Conservation (phyloP, 352 stramenopile species). For the Thraustochytrium sp. region DNA sequence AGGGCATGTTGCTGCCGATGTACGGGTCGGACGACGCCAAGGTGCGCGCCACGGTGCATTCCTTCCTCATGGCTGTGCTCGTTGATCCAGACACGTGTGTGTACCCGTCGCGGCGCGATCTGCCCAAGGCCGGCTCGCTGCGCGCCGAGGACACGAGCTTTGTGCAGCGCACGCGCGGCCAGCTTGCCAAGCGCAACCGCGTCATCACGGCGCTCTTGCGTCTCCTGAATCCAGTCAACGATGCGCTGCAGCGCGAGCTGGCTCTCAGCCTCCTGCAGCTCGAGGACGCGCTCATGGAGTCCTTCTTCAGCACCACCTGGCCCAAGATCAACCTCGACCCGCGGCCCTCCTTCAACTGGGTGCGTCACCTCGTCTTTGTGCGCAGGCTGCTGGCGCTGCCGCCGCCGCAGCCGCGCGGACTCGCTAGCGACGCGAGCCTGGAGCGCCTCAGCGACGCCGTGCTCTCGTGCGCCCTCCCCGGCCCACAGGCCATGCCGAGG, state of each 20-base stretch:
- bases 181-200: background rate
- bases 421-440: background rate
- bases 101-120: background rate
- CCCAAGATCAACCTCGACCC: background rate
- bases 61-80: background rate
- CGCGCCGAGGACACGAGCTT: background rate
- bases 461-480: background rate
- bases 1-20: slow-evolving; percentile 3
- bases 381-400: background rate
- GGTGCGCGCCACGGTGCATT: background rate
- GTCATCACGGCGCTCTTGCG: background rate
- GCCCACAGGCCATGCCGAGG: background rate
- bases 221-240: background rate
- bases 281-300: background rate
- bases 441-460: background rate
- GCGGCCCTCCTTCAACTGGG: background rate
- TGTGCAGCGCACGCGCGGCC: background rate
- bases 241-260: background rate
- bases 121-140: background rate
- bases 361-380: background rate
- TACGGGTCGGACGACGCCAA: background rate
- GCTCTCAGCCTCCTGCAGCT: background rate
- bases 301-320: background rate
- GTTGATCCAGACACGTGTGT: background rate
- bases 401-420: background rate